phyloP scores from a whole-genome alignment of 2,329 filamentous ascomycete species.

The Diaporthe ilicicola region DNA sequence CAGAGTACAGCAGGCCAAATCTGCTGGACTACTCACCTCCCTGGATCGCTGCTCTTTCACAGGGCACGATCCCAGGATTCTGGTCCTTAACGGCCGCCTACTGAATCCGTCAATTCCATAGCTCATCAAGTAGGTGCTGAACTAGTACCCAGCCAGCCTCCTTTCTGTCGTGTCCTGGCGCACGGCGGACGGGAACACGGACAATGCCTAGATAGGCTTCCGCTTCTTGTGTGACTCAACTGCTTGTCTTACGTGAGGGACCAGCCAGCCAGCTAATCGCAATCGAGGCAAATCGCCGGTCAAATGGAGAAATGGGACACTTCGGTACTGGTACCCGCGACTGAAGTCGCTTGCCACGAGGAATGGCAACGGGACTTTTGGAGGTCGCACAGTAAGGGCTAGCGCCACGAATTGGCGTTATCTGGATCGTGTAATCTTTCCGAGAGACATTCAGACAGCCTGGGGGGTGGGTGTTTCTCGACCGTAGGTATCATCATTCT shows the following conservation, averaged over 20 bases:
- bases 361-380: constrained; percentile 18
- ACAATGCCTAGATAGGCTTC: constrained; percentile 24
- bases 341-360: constrained; percentile 5
- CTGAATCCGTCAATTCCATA: constrained; percentile 17
- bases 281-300: constrained; percentile 23
- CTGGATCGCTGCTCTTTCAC: not conserved
- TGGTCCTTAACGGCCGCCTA: constrained; percentile 21
- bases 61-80: not conserved
- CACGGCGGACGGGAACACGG: constrained; percentile 27
- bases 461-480: not conserved
- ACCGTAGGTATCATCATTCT: not conserved
- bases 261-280: constrained; percentile 21
- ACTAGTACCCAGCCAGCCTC: constrained; percentile 19
- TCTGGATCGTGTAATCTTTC: constrained; percentile 25
- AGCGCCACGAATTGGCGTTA: constrained; percentile 13
- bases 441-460: not conserved
- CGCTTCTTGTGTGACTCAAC: constrained; percentile 24
- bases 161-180: constrained; percentile 25
- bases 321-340: constrained; percentile 13
- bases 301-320: constrained; percentile 7
- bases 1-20: not conserved
- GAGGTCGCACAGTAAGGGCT: constrained; percentile 9
- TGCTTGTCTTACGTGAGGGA: constrained; percentile 26
- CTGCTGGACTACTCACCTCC: not conserved
- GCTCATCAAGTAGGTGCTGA: not conserved